Percentiles rank a stretch among this genome's conserved stretches.
These are phyloP conservation scores for Arachis hypogaea DNA, from an alignment of 306 rosid species.

Conservation along the genomic window DNA sequence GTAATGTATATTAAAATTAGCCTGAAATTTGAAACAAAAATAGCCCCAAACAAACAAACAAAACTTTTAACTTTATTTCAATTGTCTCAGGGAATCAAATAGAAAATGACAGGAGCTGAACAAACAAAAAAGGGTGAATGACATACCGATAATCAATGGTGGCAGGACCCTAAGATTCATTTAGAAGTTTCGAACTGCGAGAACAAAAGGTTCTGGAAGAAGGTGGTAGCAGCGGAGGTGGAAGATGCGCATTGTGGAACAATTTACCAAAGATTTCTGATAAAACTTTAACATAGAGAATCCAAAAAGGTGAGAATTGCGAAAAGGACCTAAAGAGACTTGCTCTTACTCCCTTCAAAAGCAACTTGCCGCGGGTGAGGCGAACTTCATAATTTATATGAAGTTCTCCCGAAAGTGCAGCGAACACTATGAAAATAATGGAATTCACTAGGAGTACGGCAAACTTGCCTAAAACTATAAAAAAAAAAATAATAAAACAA, in stretches of 20 bases:
- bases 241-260: conserved; percentile 2
- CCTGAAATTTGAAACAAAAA: too few species aligned
- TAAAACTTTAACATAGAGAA: conserved; percentile 44
- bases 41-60: too few species aligned
- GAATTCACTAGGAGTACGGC: too few species aligned
- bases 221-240: conserved; percentile 2
- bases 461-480: too few species aligned
- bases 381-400: too few species aligned
- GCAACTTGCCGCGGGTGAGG: conserved; percentile 29
- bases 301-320: conserved; percentile 35
- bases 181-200: conserved; percentile 47
- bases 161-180: conserved; percentile 59
- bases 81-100: background rate
- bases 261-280: conserved; percentile 13
- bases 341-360: conserved; percentile 32
- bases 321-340: conserved; percentile 51
- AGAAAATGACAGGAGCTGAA: background rate
- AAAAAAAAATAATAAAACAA: too few species aligned
- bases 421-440: too few species aligned
- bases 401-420: too few species aligned
- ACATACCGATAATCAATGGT: conserved; percentile 73
- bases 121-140: background rate
- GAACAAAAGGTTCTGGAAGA: conserved; percentile 64
- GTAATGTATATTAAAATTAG: background rate
- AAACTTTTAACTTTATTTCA: too few species aligned